Conservation (phyloP, 305 asterid species). For the Fraxinus floribunda region DNA sequence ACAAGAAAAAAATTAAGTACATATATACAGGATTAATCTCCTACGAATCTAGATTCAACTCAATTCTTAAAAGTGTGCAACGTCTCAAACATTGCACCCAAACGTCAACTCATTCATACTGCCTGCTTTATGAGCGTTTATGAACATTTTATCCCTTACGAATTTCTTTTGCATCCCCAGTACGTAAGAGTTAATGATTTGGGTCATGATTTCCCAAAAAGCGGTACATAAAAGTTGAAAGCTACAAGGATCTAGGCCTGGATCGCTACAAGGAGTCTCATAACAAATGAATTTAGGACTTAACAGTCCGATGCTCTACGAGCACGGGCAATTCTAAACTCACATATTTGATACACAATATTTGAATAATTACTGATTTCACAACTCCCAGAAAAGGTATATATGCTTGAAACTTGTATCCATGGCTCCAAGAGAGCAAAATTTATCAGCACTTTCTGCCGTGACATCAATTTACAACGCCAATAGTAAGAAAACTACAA, state of each 20-base stretch:
- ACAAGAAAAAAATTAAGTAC: neutral
- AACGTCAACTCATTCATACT: neutral
- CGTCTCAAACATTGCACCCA: neutral
- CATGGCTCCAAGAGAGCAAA: neutral
- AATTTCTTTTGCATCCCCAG: neutral
- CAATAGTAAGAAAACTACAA: neutral
- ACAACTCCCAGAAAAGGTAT: neutral
- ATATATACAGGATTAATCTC: neutral
- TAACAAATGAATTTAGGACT: neutral
- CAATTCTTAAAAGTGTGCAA: neutral
- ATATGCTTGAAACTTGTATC: neutral
- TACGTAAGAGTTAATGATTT: neutral
- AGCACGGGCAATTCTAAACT: neutral
- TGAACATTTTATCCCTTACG: neutral
- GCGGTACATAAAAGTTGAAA: neutral
- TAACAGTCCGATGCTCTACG: neutral
- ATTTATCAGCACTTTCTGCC: neutral
- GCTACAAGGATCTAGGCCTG: neutral
- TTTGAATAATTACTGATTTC: neutral
- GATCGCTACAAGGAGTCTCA: neutral
- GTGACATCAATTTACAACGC: neutral
- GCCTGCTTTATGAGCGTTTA: neutral
- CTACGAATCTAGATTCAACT: neutral
- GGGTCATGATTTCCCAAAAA: neutral
- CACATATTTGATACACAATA: neutral